phyloP scores from a whole-genome alignment of 257 asterid species.

The Solanum sejunctum region DNA sequence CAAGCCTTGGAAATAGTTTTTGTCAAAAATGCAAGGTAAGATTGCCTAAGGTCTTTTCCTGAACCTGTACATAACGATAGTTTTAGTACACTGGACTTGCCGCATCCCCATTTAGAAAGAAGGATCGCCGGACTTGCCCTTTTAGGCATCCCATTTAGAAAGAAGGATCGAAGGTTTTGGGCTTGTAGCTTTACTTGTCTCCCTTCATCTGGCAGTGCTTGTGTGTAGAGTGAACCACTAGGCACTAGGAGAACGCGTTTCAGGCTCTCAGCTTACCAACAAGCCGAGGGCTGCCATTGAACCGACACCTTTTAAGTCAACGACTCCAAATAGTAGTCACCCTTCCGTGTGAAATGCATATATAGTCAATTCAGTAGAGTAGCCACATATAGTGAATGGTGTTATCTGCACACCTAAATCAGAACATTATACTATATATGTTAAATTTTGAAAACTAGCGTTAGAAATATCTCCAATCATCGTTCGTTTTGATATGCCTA shows the following conservation, averaged over 20 bases:
- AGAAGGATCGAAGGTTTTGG: not conserved
- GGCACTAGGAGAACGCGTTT: not conserved
- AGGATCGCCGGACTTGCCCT: not conserved
- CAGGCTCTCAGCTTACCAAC: not conserved
- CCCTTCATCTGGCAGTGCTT: not conserved
- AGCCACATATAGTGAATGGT: not conserved
- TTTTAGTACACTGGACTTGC: too few species aligned
- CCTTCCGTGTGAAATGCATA: not conserved
- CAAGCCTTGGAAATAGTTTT: too few species aligned
- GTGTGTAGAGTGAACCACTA: not conserved
- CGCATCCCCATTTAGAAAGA: not conserved
- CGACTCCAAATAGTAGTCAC: not conserved
- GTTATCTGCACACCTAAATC: not conserved
- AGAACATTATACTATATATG: not conserved
- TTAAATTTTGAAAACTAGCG: not conserved
- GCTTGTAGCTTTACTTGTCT: not conserved
- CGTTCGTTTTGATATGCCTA: not conserved
- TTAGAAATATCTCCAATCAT: not conserved
- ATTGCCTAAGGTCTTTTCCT: too few species aligned
- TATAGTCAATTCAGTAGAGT: not conserved
- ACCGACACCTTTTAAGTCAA: not conserved
- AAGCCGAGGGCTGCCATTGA: not conserved
- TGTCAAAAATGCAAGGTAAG: too few species aligned
- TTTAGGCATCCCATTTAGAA: not conserved
- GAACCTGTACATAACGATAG: too few species aligned